phyloP scores from a whole-genome alignment of 495 filamentous ascomycete genomes.

The Hypomontagnella monticulosa region DNA sequence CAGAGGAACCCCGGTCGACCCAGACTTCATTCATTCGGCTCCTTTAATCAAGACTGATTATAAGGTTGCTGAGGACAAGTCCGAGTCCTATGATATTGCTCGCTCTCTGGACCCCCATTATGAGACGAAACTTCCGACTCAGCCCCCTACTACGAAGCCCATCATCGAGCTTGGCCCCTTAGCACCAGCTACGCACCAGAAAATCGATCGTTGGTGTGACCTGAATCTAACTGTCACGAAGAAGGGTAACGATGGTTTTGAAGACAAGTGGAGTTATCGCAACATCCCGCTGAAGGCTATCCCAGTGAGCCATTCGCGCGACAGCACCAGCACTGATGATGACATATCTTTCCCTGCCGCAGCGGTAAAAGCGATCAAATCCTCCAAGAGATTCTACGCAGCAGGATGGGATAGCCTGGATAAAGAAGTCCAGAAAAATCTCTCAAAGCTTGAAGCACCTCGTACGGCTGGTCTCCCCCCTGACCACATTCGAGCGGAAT shows the following conservation, averaged over 20 bases:
- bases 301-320: not conserved
- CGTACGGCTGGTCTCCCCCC: slow-evolving; percentile 32
- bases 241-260: not conserved
- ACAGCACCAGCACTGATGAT: not conserved
- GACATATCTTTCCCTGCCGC: slow-evolving; percentile 10
- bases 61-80: not conserved
- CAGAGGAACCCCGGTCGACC: slow-evolving; percentile 22
- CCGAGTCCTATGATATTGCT: not conserved
- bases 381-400: slow-evolving; percentile 14
- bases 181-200: not conserved
- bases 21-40: slow-evolving; percentile 31
- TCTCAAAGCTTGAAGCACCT: slow-evolving; percentile 17
- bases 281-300: not conserved
- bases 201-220: too few species aligned
- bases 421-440: slow-evolving; percentile 14
- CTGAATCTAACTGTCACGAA: not conserved
- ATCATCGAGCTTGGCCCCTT: not conserved
- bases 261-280: not conserved
- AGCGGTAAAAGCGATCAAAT: slow-evolving; percentile 13
- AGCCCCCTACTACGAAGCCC: too few species aligned
- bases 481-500: slow-evolving; percentile 19
- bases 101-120: not conserved
- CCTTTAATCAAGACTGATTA: slow-evolving; percentile 25
- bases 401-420: slow-evolving; percentile 13
- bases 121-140: not conserved